These are phyloP conservation scores for Trichoderma gracile DNA, from an alignment of 2,329 filamentous ascomycete genomes.

Conservation along the genomic window DNA sequence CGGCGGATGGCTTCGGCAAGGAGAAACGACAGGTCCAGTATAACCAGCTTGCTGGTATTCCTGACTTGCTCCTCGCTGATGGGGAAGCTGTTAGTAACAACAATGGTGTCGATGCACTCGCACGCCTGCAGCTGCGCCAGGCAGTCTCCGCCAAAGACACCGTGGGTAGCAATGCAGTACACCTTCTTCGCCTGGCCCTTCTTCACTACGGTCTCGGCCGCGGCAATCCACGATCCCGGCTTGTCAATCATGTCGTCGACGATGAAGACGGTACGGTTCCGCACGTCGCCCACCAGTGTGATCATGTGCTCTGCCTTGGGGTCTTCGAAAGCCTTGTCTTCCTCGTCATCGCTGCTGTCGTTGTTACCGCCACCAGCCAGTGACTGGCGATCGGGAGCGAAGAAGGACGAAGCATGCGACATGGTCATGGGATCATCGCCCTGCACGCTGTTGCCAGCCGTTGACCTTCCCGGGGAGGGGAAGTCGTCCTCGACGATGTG, in stretches of 20 bases:
- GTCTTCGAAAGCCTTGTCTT: conserved; percentile 84
- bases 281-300: conserved; percentile 94
- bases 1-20: conserved; percentile 90
- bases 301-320: conserved; percentile 89
- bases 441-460: conserved; percentile 62
- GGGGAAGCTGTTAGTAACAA: conserved; percentile 97
- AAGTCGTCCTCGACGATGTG: conserved; percentile 95
- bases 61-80: conserved; percentile 73
- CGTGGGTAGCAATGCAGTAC: conserved; percentile 96
- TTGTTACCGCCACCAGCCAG: conserved; percentile 85
- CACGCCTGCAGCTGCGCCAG: conserved; percentile 88
- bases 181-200: conserved; percentile 88
- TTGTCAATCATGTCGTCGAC: conserved; percentile 99
- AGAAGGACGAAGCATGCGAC: conserved; percentile 78
- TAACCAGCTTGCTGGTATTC: conserved; percentile 77
- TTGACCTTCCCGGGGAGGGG: conserved; percentile 72
- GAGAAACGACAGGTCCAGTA: conserved; percentile 85
- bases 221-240: conserved; percentile 93
- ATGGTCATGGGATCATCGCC: conserved; percentile 82
- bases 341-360: conserved; percentile 81
- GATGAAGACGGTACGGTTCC: conserved; percentile 83
- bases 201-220: conserved; percentile 95
- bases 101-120: conserved; percentile 88
- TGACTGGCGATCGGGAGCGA: conserved; percentile 65
- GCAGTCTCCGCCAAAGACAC: conserved; percentile 86